Evolutionary conservation across 495 filamentous ascomycete species (phyloP).

Genomic region (Podospora tetraspora): DNA sequence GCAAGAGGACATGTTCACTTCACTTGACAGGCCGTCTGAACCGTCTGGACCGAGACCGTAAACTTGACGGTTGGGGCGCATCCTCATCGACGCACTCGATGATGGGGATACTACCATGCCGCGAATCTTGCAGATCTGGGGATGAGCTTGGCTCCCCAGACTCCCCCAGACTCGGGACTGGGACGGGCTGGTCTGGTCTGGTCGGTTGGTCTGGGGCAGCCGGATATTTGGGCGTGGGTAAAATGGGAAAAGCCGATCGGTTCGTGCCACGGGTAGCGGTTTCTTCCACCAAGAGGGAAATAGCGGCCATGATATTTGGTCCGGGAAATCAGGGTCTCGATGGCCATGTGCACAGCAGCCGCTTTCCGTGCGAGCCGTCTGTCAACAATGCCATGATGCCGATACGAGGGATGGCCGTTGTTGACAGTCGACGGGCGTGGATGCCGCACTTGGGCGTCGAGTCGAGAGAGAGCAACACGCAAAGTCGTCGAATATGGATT

Average conservation of each 20-base stretch:
- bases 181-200: neutral
- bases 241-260: constrained; percentile 1
- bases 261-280: neutral
- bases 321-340: neutral
- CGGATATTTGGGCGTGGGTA: constrained; percentile 1
- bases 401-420: neutral
- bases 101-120: neutral
- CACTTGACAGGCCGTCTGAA: neutral
- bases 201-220: neutral
- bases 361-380: neutral
- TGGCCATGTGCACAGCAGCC: neutral
- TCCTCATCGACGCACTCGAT: neutral
- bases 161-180: neutral
- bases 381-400: neutral
- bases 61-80: neutral
- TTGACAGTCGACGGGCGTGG: neutral
- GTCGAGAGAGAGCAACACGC: neutral
- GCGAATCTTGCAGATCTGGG: constrained; percentile 12
- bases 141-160: neutral
- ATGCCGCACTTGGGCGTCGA: neutral
- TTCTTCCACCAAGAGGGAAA: constrained; percentile 1
- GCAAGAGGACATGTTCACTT: neutral
- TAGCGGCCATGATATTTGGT: neutral
- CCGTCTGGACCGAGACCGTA: neutral
- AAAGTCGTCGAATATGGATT: neutral